Evolutionary conservation across 1,284 basidiomycete genomes (phyloP).

Genomic region (Schizophyllum amplum): DNA sequence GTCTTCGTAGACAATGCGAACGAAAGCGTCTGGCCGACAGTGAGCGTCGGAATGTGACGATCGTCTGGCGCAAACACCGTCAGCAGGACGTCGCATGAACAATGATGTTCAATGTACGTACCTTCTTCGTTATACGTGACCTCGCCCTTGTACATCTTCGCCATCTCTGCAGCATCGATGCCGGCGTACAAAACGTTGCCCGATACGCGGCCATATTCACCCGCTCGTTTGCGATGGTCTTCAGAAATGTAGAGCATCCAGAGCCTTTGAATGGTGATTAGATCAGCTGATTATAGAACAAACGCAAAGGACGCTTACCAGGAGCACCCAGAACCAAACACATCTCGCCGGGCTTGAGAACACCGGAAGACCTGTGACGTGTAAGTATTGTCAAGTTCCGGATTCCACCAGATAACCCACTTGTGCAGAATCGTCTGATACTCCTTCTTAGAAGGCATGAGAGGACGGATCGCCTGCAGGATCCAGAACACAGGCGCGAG

Average conservation of each 20-base stretch:
- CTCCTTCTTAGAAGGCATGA: conserved; percentile 35
- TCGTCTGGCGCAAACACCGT: conserved; percentile 52
- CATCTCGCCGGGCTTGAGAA: conserved; percentile 59
- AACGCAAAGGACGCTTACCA: background rate
- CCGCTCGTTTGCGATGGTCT: conserved; percentile 68
- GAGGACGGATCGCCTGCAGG: conserved; percentile 40
- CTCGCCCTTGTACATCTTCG: conserved; percentile 69
- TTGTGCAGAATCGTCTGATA: conserved; percentile 51
- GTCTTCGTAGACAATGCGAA: conserved; percentile 53
- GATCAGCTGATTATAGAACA: conserved; percentile 23
- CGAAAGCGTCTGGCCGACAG: conserved; percentile 62
- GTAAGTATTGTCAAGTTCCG: conserved; percentile 21
- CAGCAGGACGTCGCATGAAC: background rate
- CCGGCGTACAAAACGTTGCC: conserved; percentile 75
- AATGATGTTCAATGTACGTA: conserved; percentile 16
- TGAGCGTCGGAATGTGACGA: conserved; percentile 70
- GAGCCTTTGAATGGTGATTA: conserved; percentile 78
- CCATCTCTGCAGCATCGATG: conserved; percentile 58
- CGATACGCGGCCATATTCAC: conserved; percentile 47
- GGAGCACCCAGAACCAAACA: conserved; percentile 42
- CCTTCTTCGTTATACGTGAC: conserved; percentile 81
- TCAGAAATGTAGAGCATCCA: conserved; percentile 77
- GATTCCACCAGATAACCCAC: conserved; percentile 29
- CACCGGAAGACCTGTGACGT: conserved; percentile 57
- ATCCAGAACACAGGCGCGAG: conserved; percentile 41